Evolutionary conservation across 805 yeast genomes (phyloP), one percentile per base, ranked within the genome.

Genomic region (Zygosaccharomyces siamensis): DNA sequence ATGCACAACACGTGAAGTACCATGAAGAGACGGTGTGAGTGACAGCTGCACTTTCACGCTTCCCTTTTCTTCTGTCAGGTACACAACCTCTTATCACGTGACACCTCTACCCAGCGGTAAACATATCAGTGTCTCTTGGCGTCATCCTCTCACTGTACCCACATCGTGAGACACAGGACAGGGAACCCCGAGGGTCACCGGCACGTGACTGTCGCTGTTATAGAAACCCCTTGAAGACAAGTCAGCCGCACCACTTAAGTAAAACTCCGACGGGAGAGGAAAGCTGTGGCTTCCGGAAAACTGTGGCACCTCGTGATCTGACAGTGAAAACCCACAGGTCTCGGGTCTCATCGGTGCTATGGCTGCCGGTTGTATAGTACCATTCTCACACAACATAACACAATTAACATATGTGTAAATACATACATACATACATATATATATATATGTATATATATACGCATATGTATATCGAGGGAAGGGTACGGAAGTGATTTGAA

Each of bases 331-430:
- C 20, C 21, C 37, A 33, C 37, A 33, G 37, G 20, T 14, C 37
- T 11, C 37, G 21, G 16, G 37, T 8, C 18, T 11, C 12, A 41
- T 30, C 44, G 44, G 44, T 41, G 26, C 28, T 41, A 41, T 40
- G 36, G 37, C 36, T 28, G 33, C 35, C 20, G 28, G 26, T 16
- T 31, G 36, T 30, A 33, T 33, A 33, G 20, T 6, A 14, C 23
- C 7, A 21, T 10, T 33, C 11, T 11, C 16, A n/a, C 11, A 16
- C 37, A 14, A 33, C 21, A 8, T 14, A 14, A 33, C 14, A 26
- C 12, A 7, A 39, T 8, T n/a, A 5, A 30, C 12, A 6, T 3
- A 33, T 30, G 30, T 24, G 30, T 30, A 41, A 18, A 18, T 18
- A 3, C 20, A 18, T 18, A 18, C 20, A 21, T 10, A 27, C 20